Evolutionary conservation across 1,139 yeast genomes (phyloP), one percentile per base, ranked within the genome.

Genomic region (Candida glucosophila): DNA sequence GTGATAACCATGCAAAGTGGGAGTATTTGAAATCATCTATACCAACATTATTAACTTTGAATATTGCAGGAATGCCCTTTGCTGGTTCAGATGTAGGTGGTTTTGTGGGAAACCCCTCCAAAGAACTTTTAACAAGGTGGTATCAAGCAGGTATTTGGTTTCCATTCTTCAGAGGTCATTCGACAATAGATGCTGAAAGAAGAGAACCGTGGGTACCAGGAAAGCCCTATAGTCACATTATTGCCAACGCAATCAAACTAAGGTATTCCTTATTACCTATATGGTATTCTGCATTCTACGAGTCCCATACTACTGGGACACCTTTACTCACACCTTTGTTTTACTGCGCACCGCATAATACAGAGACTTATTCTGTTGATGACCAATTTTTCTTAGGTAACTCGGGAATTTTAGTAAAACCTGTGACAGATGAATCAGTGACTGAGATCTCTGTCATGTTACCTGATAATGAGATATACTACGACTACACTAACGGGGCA

Each of bases 11-110:
- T 71, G 83, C 96, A 6, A 77, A 70, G 38, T 92, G 98, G 98
- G 92, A 79, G 36, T 80, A 85, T 41, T 63, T 90, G 35, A 67
- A 70, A 40, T 64, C 73, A 5, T 82, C 95, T 0, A 68, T 86
- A 19, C 96, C 97, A 5, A 88, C 86, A 94, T 54, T 85, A 14
- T 58, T 90, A 31, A 81, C 93, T 4, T 70, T 78, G 35, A 86
- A 88, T 25, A 59, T 83, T 21, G 82, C 74, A 1, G 95, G 95
- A 5, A 77, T 77, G 78, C 95, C 96, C 18, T 88, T 88, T 55
- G 71, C 82, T 4, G 99, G 99, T 5, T 92, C 95, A 4, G 99
- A 90, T 55, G 92, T 90, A 19, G 97, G 96, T 17, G 98, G 99
- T 0, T 90, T 92, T 47, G 86, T 86, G 44, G 95, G 94, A 5